Base-by-base conservation (phyloP, 495 filamentous ascomycete species). In the Hyaloscypha variabilis region DNA sequence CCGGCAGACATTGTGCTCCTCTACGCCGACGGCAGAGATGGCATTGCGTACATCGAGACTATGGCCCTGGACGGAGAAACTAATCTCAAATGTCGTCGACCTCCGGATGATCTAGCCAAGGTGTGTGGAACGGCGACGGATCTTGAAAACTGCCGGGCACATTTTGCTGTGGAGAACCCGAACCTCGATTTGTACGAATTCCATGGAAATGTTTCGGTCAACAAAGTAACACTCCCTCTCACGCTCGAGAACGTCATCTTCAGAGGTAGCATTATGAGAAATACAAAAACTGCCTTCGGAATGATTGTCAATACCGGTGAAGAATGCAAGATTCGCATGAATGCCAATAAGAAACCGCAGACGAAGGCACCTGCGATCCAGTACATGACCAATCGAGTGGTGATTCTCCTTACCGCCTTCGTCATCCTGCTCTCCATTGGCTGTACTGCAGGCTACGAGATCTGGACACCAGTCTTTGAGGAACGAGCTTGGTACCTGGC, bases 321-420 rank as follows among this genome's bases (percentile, higher is more conserved):
- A 76, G 94, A 97, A 78, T 97, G 92, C 81, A 97, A 97, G 76
- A 97, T 98, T 67, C 90, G 94, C 36, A 97, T 97, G 94, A 98
- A 98, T 69, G 91, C 94, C 30, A 95, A 93, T 75, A 94, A 96
- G 74, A 93, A 95, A 65, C 91, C 90, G 29, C 87, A 88, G 34
- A 91, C 94, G 69, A 98, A 98, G 74, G 90, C 90, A 13, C 94
- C 94, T 1, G 79, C 90, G 29, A 85, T 98, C 63, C 94, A 97
- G 69, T 78, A 78, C 42, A 82, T 88, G 57, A 91, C 96, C 46
- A 98, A 98, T 72, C 84, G 85, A 51, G 90, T 98, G 31, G 92
- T 98, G 26, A 75, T 97, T 65, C 72, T 92, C 60, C 87, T 97
- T 31, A 92, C 96, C 17, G 69, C 88, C 51, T 88, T 97, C 66